phyloP scores from a whole-genome alignment of 257 asterid genomes.

The Plectranthus barbatus region DNA sequence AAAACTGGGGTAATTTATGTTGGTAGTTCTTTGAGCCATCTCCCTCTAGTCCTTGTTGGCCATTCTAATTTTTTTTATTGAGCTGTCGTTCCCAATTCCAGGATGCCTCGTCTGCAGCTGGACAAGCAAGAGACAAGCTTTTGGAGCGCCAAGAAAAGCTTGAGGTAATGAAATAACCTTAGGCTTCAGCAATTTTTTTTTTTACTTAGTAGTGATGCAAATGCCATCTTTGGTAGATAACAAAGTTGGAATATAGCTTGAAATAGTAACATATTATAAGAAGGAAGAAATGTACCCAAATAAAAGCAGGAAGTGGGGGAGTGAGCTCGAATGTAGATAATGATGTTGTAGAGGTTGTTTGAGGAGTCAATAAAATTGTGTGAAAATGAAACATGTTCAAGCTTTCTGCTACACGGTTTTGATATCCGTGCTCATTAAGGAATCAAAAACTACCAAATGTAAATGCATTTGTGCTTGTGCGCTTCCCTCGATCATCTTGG shows the following conservation, averaged over 20 bases:
- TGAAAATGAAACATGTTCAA: background rate
- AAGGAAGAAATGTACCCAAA: background rate
- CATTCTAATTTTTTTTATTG: constrained; percentile 5
- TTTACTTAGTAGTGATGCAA: background rate
- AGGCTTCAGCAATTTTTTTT: background rate
- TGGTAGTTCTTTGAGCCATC: constrained; percentile 15
- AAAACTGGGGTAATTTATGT: constrained; percentile 57
- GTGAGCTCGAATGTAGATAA: background rate
- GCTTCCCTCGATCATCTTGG: background rate
- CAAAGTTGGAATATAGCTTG: background rate
- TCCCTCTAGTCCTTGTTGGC: background rate
- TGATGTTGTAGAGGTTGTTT: background rate
- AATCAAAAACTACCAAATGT: background rate
- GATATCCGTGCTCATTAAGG: background rate
- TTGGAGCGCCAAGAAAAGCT: constrained; percentile 88
- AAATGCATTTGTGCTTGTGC: background rate
- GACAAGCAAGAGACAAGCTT: constrained; percentile 79
- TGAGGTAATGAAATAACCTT: constrained; percentile 45
- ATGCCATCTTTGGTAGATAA: background rate
- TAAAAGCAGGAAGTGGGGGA: background rate
- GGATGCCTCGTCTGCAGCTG: constrained; percentile 89
- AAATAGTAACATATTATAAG: background rate
- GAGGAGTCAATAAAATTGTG: background rate
- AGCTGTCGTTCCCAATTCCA: constrained; percentile 26
- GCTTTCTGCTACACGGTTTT: background rate